A percentile compares a stretch with the other conserved stretches of the same genome.
phyloP scores from a whole-genome alignment of 192 early-diverging fungal species.

The Pilobolus umbonatus region DNA sequence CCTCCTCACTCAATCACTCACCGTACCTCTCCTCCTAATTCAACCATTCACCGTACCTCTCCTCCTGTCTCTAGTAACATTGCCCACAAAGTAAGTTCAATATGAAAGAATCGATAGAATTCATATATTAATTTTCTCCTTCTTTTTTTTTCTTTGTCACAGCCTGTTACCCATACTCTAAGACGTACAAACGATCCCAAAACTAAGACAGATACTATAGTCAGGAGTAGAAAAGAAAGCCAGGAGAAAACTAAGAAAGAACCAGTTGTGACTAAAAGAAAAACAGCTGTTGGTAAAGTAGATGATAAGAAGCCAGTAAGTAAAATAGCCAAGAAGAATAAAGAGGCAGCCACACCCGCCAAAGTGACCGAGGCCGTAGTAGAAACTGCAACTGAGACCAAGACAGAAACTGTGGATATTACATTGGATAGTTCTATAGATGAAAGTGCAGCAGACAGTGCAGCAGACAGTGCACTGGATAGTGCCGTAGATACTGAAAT shows the following conservation, averaged over 20 bases:
- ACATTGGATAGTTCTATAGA: too few species aligned
- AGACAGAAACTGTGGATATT: not conserved
- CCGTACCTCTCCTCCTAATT: too few species aligned
- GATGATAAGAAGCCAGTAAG: not conserved
- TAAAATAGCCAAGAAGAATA: too few species aligned
- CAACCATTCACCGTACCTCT: not conserved
- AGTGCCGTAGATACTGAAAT: too few species aligned
- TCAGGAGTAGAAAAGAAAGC: too few species aligned
- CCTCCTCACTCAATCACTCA: not conserved
- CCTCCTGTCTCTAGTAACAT: conserved; percentile 2
- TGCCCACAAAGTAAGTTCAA: conserved; percentile 6
- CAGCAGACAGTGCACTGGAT: too few species aligned
- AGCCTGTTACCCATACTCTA: not conserved
- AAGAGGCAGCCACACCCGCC: too few species aligned
- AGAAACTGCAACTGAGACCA: not conserved
- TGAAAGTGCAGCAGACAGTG: too few species aligned
- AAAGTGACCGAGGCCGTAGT: too few species aligned
- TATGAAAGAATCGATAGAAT: not conserved
- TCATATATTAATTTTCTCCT: not conserved
- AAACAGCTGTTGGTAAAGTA: not conserved
- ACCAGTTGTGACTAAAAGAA: not conserved
- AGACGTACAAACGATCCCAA: not conserved
- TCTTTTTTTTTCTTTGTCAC: not conserved
- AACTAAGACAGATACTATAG: not conserved
- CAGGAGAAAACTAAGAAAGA: not conserved